Percentiles rank a stretch among this genome's conserved stretches.
Evolutionary conservation across 2,329 filamentous ascomycete genomes (phyloP).

Genomic region (Fusarium sacchari): DNA sequence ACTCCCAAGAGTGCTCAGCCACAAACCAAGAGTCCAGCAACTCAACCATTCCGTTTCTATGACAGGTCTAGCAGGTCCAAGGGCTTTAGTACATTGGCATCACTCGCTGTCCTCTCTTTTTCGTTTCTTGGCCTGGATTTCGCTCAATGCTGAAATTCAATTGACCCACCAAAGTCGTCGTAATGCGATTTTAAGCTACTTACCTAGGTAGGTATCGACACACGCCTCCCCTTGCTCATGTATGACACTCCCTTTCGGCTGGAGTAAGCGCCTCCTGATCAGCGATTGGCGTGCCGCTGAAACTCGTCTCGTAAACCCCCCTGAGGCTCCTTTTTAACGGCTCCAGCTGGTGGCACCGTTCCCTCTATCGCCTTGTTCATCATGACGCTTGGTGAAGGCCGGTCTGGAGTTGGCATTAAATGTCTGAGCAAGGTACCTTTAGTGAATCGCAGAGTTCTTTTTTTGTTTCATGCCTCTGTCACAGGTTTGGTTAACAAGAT

Average conservation of each 20-base stretch:
- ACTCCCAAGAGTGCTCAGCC: slow-evolving; percentile 30
- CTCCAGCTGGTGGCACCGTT: not conserved
- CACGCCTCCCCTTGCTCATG: not conserved
- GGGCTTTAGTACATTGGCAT: slow-evolving; percentile 11
- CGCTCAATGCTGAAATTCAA: slow-evolving; percentile 12
- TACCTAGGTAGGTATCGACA: too few relatives aligned
- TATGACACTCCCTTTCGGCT: slow-evolving; percentile 21
- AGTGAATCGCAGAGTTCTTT: not conserved
- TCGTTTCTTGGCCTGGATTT: slow-evolving; percentile 21
- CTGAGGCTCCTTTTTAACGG: slow-evolving; percentile 16
- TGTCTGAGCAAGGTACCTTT: not conserved
- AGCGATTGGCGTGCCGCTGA: slow-evolving; percentile 31
- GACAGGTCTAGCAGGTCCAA: slow-evolving; percentile 10
- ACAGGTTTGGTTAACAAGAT: not conserved
- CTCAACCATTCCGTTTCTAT: not conserved
- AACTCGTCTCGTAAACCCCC: slow-evolving; percentile 21
- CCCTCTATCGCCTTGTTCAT: slow-evolving; percentile 1
- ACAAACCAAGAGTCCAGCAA: not conserved
- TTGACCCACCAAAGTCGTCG: slow-evolving; percentile 33
- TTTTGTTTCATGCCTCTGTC: not conserved
- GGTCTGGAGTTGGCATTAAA: not conserved
- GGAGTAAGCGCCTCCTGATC: slow-evolving; percentile 20
- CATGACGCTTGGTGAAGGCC: not conserved
- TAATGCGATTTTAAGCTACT: slow-evolving; percentile 29
- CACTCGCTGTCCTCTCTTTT: not conserved